phyloP scores from a whole-genome alignment of 352 stramenopile genomes.

The Phytophthora kernoviae region DNA sequence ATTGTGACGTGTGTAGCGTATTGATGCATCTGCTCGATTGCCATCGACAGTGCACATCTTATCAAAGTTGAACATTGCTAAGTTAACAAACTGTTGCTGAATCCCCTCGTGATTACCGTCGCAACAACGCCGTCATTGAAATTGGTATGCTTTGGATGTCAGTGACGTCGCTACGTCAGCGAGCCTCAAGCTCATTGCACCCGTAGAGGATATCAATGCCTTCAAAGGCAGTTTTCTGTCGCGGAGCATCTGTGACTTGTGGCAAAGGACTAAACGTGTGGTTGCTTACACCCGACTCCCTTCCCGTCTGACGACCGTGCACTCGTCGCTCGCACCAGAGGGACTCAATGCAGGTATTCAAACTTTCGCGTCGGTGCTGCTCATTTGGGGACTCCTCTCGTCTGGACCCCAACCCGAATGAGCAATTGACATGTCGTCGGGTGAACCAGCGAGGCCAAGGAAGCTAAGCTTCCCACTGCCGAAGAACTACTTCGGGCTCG shows the following conservation, averaged over 20 bases:
- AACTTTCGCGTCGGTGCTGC: constrained; percentile 10
- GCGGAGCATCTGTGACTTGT: constrained; percentile 1
- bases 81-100: too few relatives aligned
- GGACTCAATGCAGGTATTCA: constrained; percentile 9
- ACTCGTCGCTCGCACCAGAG: constrained; percentile 10
- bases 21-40: background rate
- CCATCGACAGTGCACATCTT: constrained; percentile 3
- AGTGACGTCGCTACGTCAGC: constrained; percentile 21
- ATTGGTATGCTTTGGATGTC: too few relatives aligned
- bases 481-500: constrained; percentile 35
- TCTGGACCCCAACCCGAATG: background rate
- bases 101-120: too few relatives aligned
- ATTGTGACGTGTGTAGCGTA: constrained; percentile 1
- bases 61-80: too few relatives aligned
- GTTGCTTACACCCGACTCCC: background rate
- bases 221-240: too few relatives aligned
- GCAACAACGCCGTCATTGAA: too few relatives aligned
- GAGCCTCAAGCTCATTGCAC: too few relatives aligned
- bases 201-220: too few relatives aligned
- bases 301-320: constrained; percentile 18
- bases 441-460: constrained; percentile 1
- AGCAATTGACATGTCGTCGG: background rate
- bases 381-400: constrained; percentile 14
- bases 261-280: constrained; percentile 1
- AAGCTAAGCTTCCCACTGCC: constrained; percentile 24